phyloP scores from a whole-genome alignment of 805 yeast species.

The Hagleromyces aurorensis region DNA sequence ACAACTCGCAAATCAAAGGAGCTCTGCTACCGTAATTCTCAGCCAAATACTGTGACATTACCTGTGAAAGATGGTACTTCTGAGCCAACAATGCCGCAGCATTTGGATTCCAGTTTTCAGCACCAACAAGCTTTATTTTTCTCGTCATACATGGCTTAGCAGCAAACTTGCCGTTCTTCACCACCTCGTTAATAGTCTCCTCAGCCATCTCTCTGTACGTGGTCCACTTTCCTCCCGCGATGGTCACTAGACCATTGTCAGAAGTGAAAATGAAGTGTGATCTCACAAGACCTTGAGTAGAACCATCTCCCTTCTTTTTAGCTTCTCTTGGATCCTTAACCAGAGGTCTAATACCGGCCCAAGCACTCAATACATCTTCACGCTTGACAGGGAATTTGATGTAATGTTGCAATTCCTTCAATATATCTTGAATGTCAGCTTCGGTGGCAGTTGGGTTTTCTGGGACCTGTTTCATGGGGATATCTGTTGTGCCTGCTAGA shows the following conservation, averaged over 20 bases:
- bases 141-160: conserved; percentile 37
- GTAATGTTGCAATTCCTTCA: conserved; percentile 82
- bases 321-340: conserved; percentile 68
- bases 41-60: conserved; percentile 73
- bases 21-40: conserved; percentile 87
- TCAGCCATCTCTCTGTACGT: conserved; percentile 97
- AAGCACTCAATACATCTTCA: conserved; percentile 86
- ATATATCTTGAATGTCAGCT: conserved; percentile 79
- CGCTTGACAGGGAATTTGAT: conserved; percentile 81
- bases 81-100: conserved; percentile 75
- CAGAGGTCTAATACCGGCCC: conserved; percentile 96
- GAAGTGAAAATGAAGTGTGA: conserved; percentile 74
- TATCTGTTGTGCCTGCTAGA: conserved; percentile 93
- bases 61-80: conserved; percentile 61
- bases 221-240: conserved; percentile 98
- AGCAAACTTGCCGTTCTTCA: conserved; percentile 39
- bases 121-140: conserved; percentile 61
- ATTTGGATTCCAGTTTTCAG: conserved; percentile 67
- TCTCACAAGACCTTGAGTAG: conserved; percentile 87
- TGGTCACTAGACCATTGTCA: conserved; percentile 71
- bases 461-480: conserved; percentile 65
- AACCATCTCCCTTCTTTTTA: conserved; percentile 37
- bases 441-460: conserved; percentile 78
- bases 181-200: conserved; percentile 75
- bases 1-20: conserved; percentile 59